Evolutionary conservation across 352 stramenopile genomes (phyloP).

Genomic region (Globisporangium orthogonon): DNA sequence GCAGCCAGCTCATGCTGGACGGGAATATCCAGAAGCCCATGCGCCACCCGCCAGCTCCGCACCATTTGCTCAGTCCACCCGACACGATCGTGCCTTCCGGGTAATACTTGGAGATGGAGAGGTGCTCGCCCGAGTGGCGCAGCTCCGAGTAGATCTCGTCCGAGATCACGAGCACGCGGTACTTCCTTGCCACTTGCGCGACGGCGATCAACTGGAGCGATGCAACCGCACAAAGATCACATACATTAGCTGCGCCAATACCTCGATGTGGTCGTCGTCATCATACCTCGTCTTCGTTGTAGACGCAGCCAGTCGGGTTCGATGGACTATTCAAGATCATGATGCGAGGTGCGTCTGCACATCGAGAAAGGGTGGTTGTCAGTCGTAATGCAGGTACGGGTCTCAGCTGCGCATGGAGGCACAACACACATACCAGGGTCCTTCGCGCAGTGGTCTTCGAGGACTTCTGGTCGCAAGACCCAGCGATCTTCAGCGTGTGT

Average conservation of each 20-base stretch:
- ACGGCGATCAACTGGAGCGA: conserved; percentile 32
- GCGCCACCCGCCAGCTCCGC: conserved; percentile 79
- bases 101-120: conserved; percentile 84
- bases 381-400: neutral
- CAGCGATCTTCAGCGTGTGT: conserved; percentile 77
- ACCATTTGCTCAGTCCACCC: conserved; percentile 85
- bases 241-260: neutral
- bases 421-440: conserved; percentile 47
- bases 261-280: neutral
- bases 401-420: neutral
- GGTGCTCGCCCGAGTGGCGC: conserved; percentile 60
- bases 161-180: conserved; percentile 85
- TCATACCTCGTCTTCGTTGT: conserved; percentile 65
- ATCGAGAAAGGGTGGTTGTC: neutral
- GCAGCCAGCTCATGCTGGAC: conserved; percentile 67
- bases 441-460: conserved; percentile 74
- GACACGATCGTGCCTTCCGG: conserved; percentile 86
- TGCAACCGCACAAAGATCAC: neutral
- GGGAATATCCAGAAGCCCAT: conserved; percentile 88
- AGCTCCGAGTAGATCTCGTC: conserved; percentile 88
- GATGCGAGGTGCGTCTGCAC: conserved; percentile 68
- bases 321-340: conserved; percentile 85
- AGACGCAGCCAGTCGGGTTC: conserved; percentile 81
- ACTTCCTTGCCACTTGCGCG: conserved; percentile 71
- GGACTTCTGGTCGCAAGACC: conserved; percentile 69